Percentiles rank a stretch among this genome's conserved stretches.
Conservation (phyloP, 1,284 basidiomycete genomes). For the Ceratobasidium sp. region DNA sequence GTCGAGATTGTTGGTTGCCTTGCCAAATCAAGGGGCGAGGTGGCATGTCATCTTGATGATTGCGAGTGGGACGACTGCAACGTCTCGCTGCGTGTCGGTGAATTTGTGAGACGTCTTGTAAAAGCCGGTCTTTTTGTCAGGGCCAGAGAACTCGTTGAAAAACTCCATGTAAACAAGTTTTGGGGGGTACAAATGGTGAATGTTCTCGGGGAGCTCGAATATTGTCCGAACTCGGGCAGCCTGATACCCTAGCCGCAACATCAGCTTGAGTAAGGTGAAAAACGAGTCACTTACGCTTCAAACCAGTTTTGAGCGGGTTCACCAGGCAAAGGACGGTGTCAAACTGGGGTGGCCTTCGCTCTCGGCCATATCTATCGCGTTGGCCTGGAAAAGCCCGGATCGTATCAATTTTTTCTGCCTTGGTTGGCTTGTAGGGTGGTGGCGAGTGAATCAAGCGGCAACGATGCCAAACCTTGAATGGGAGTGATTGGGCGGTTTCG, state of each 20-base stretch:
- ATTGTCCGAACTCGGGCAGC: slow-evolving; percentile 2
- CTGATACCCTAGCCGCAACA: background rate
- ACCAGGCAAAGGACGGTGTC: background rate
- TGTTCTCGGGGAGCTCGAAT: background rate
- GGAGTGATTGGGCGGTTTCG: background rate
- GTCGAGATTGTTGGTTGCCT: background rate
- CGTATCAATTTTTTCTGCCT: background rate
- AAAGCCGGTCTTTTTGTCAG: background rate
- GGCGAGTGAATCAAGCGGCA: background rate
- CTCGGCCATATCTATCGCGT: background rate
- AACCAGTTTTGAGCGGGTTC: background rate
- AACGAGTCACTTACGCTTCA: background rate
- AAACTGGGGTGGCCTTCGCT: background rate
- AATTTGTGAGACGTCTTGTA: background rate
- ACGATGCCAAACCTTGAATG: background rate
- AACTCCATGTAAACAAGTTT: background rate
- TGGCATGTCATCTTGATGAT: background rate
- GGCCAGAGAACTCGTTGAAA: background rate
- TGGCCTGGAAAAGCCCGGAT: slow-evolving; percentile 2
- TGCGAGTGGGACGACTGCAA: background rate
- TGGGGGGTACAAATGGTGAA: background rate
- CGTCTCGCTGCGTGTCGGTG: background rate
- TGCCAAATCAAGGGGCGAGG: background rate
- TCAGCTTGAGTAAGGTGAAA: background rate
- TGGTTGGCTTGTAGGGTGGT: background rate